Conservation (phyloP, 495 filamentous ascomycete genomes). For the Penicilliopsis zonata region DNA sequence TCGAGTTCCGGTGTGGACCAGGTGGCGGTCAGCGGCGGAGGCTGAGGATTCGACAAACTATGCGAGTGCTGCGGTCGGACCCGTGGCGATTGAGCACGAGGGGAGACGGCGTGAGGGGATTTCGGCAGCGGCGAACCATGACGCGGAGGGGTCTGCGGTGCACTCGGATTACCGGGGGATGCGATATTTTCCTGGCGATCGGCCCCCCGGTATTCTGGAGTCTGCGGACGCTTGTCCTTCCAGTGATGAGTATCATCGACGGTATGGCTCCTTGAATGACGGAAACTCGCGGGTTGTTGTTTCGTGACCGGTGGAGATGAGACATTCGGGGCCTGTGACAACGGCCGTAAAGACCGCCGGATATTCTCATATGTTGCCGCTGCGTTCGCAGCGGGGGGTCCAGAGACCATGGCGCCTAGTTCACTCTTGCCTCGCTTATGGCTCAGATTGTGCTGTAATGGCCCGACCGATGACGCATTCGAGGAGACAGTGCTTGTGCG, state of each 20-base stretch:
- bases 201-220: slow-evolving; percentile 17
- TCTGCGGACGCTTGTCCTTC: slow-evolving; percentile 23
- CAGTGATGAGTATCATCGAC: slow-evolving; percentile 24
- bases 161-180: background rate
- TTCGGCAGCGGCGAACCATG: slow-evolving; percentile 15
- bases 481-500: slow-evolving; percentile 72
- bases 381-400: slow-evolving; percentile 25
- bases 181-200: slow-evolving; percentile 21
- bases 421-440: slow-evolving; percentile 76
- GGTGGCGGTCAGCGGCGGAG: slow-evolving; percentile 29
- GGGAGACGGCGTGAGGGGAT: slow-evolving; percentile 16
- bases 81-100: slow-evolving; percentile 23
- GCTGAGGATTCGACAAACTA: slow-evolving; percentile 31
- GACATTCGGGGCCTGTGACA: slow-evolving; percentile 57
- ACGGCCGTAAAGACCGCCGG: slow-evolving; percentile 65
- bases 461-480: slow-evolving; percentile 54
- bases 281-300: slow-evolving; percentile 14
- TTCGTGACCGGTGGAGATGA: slow-evolving; percentile 23
- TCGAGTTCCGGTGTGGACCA: slow-evolving; percentile 60
- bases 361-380: slow-evolving; percentile 54
- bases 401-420: slow-evolving; percentile 33
- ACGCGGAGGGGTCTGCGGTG: slow-evolving; percentile 18
- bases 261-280: slow-evolving; percentile 34
- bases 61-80: slow-evolving; percentile 29
- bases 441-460: slow-evolving; percentile 30